Evolutionary conservation across 768 basidiomycete species (phyloP), one percentile per base, ranked within the genome.

Genomic region (Termitomyces sp.): DNA sequence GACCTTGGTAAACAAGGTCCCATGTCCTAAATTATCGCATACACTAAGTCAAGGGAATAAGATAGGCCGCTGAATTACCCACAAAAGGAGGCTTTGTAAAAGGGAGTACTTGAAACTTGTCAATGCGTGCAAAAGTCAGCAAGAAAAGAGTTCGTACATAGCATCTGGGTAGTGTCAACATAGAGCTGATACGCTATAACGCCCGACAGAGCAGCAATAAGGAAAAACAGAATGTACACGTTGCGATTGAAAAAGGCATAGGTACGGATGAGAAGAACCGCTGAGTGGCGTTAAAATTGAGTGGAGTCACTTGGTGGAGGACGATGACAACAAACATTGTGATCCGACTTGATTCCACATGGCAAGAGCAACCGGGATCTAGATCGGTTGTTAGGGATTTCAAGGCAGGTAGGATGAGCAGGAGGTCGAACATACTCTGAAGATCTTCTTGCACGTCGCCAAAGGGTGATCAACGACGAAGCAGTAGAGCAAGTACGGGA

Each of bases 321-420:
- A 58, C 23, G 31, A 56, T 34, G 17, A 40, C 21, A 37, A 73
- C 78, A 59, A 60, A 86, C 87, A 85, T 75, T 91, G 87, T 46
- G 89, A 88, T 44, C 87, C 85, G 54, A 90, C 88, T 80, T 91
- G 90, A 64, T 92, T 92, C 89, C 89, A 91, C 84, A 90, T 87
- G 17, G 89, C 89, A 48, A 92, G 78, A 6, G 85, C 85, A 56
- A 91, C 90, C 5, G 90, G 90, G 52, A 90, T 83, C 89, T 91
- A 56, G 51, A 46, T 19, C 48, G 38, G 31, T 57, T 40, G 61
- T 41, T n/a, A 11, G 21, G 29, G 25, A 43, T 9, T n/a, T 19
- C 12, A 19, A 44, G 4, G 40, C 21, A 10, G 12, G 17, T 23
- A 23, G 14, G 23, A 49, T 3, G 17, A 25, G 27, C 12, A 25